Evolutionary conservation across 129 eudicot species (phyloP).

Genomic region (Saussurea involucrata): DNA sequence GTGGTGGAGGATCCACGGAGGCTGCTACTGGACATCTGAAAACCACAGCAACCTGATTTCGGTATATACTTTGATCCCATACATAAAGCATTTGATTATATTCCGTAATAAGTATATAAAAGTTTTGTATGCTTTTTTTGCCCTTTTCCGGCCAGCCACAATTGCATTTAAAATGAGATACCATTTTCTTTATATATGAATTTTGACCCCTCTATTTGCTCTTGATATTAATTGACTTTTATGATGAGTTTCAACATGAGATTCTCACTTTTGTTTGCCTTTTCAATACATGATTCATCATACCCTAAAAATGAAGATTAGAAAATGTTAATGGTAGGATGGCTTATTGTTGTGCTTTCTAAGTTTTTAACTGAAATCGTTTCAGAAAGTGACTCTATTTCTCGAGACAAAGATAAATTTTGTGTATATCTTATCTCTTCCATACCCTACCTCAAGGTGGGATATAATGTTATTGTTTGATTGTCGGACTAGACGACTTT

Average conservation of each 20-base stretch:
- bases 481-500: background rate
- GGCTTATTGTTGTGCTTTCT: background rate
- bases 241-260: background rate
- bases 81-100: too few relatives aligned
- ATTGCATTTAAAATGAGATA: too few relatives aligned
- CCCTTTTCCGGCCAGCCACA: too few relatives aligned
- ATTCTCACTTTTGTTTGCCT: background rate
- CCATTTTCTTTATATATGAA: background rate
- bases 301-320: background rate
- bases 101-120: background rate
- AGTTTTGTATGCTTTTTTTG: background rate
- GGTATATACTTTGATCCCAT: background rate
- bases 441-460: too few relatives aligned
- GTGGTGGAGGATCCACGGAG: constrained; percentile 91
- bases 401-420: too few relatives aligned
- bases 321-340: background rate
- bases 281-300: background rate
- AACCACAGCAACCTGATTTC: background rate
- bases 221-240: too few relatives aligned
- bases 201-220: too few relatives aligned
- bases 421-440: too few relatives aligned
- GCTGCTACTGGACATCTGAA: constrained; percentile 67
- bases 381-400: too few relatives aligned
- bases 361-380: too few relatives aligned
- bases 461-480: too few relatives aligned